Evolutionary conservation across 371 early-diverging fungal species (phyloP), one percentile per base, ranked within the genome.

Genomic region (Amoeboaphelidium protococcarum): DNA sequence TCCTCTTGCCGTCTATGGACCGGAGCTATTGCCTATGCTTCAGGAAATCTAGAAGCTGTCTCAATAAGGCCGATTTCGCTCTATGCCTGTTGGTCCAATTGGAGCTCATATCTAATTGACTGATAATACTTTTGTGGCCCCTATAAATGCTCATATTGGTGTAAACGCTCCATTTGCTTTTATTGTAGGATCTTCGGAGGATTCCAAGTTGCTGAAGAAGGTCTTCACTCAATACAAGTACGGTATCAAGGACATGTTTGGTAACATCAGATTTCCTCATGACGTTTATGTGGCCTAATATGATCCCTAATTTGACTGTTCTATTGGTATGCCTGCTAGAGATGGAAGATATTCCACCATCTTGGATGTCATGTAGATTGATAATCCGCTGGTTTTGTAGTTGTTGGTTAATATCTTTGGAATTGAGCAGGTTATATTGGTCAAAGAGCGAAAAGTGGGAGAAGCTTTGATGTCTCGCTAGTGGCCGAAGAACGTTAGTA

Each of bases 381-480:
- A 64, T 25, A 58, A 85, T 49, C 74, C 75, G 45, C 65, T 74
- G 53, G 87, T 86, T 6, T 72, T 73, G 31, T 67, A 78, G 1
- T 73, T 75, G 51, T 56, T 92, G 50, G 76, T 90, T 52, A 69
- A 78, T 41, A 56, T 69, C 31, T 63, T 63, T 52, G 56, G 62
- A 25, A 81, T 87, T 50, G 89, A 92, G 57, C 66, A 72, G 22
- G 70, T 64, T 2, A 64, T 84, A 16, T 58, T 92, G 37, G 72
- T 85, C 40, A 63, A 69, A 13, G 63, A 69, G 24, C 76, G 85
- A 45, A 52, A 55, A 0, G 66, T 71, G 25, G 94, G 80, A 12
- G 82, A 89, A 54, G 45, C 55, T 0, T 47, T 88, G n/a, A 82
- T 81, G 26, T 47, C 45, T 13, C 25, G n/a, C n/a, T n/a, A 41